Evolutionary conservation across 129 eudicot genomes (phyloP), one percentile per base, ranked within the genome.

Genomic region (Escallonia rubra): DNA sequence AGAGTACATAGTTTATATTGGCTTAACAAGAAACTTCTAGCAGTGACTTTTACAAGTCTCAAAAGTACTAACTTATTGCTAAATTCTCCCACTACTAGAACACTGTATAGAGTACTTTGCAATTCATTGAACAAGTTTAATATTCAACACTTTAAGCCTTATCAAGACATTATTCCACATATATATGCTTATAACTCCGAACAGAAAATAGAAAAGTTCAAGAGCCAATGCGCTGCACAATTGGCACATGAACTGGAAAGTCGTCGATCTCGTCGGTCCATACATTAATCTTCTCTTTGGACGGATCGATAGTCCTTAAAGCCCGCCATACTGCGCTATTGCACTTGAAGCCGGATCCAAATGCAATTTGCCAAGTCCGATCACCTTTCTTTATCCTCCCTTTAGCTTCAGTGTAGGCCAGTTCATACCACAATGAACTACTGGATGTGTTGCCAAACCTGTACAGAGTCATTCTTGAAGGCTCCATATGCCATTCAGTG

Each of bases 401-500:
- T 57, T 87, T 87, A 2, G 95, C 91, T 69, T 87, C 34, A 23
- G 34, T 23, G 34, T 23, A 23, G 34, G 34, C 34, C 34, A 23
- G 34, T 23, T 23, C 34, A 23, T 23, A 23, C 34, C 34, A 23
- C 34, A 23, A 23, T 23, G 34, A 23, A 23, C 34, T 23, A 23
- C 34, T 23, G 34, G 34, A 23, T 0, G 34, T 23, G 34, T 23
- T 23, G 34, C 34, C 34, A 23, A 23, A 23, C 34, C 34, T 23
- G 34, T 23, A 23, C 34, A 23, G 34, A 23, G 34, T 23, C 34
- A 23, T 23, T 64, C 95, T 79, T 5, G 95, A 87, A 4, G 95
- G 95, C 59, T 87, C 95, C 95, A 87, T 84, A 15, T 87, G 95
- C 95, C 91, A 81, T 8, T 87, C 76, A 0, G 73, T 62, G 15